Base-by-base conservation (phyloP, 805 yeast species). In the Saccharomycopsis fibuligera region DNA sequence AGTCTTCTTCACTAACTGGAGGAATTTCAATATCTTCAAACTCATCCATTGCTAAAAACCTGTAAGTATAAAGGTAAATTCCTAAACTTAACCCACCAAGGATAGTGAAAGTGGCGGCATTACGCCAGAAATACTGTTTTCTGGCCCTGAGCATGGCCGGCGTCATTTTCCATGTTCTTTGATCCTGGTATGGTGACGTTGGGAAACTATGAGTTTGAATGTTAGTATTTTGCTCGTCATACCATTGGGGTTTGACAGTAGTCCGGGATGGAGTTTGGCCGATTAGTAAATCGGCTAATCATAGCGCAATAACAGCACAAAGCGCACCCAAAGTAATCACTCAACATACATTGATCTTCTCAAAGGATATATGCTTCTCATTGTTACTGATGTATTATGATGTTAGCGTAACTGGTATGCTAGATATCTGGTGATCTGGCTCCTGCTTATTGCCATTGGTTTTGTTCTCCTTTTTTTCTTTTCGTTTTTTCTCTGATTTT, bases 21-120 rank as follows among this genome's bases (percentile, higher is more conserved):
- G 99, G 99, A 56, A 91, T 81, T 36, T 97, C 97, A 57, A 91
- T 87, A 62, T 90, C 96, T 41, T 74, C 79, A 63, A 91, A 88
- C 55, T 91, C 96, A 61, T 89, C 96, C 60, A 72, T 72, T 56
- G 78, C 79, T 58, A 86, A 69, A 60, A 78, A 74, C 56, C 76
- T 68, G 73, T 78, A 81, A 0, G 95, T 83, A 67, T 79, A 70
- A 57, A 65, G 39, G 59, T 73, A 90, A 24, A 88, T 83, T 39
- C 86, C 80, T 9, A 76, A 69, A 4, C 93, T 81, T 45, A 87
- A 67, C n/a, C 83, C 75, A 3, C 80, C 66, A 19, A 87, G 68
- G 0, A 75, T 65, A 16, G 70, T 70, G 44, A 90, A 77, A 0
- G 81, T 76, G 17, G 78, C 68, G 61, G 83, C 76, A 64, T 90